Base-by-base conservation (phyloP, 2,329 filamentous ascomycete genomes). In the Zopfia rhizophila region DNA sequence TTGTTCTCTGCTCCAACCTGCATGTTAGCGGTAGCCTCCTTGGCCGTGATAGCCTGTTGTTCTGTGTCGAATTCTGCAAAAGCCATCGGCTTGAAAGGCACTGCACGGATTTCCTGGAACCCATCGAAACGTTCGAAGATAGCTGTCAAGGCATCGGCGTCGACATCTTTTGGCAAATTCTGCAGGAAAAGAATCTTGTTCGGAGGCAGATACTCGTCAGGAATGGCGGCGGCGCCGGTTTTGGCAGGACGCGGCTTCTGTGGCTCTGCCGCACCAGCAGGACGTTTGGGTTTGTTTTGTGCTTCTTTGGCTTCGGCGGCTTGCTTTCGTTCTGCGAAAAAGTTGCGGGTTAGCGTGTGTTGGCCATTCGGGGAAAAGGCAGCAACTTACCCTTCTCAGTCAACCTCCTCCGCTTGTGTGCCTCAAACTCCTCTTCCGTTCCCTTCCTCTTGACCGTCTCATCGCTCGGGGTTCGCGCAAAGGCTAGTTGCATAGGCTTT, bases 51-150 rank as follows among this genome's bases (percentile, higher is more conserved):
- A 19, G 94, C 92, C 29, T 90, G 91, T 35, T 87, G 82, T 75
- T 97, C 91, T 57, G 84, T 86, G 64, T 96, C 91, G 75, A 97
- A 99, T 73, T 99, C 94, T 49, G 97, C 91, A 72, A 99, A 99
- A 1, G 91, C 94, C 71, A 99, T 92, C 3, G 91, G 91, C 38
- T 93, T 81, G 21, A 91, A 89, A 5, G 93, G 92, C 32, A 97
- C 93, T 68, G 91, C 75, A 64, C 94, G 85, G 32, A 97, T 90
- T 77, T 99, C 94, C 68, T 88, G 88, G 79, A 99, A 97, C 18
- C 93, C 93, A 53, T 96, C 90, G 76, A 95, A 99, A 36, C 89
- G 86, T 38, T 86, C 85, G 75, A 97, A 99, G 52, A 97, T 85
- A 22, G 82, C 80, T 0, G 86, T 88, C 42, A 99, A 82, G 17